Evolutionary conservation across 2,329 filamentous ascomycete species (phyloP).

Genomic region (Pseudogymnoascus sp.): DNA sequence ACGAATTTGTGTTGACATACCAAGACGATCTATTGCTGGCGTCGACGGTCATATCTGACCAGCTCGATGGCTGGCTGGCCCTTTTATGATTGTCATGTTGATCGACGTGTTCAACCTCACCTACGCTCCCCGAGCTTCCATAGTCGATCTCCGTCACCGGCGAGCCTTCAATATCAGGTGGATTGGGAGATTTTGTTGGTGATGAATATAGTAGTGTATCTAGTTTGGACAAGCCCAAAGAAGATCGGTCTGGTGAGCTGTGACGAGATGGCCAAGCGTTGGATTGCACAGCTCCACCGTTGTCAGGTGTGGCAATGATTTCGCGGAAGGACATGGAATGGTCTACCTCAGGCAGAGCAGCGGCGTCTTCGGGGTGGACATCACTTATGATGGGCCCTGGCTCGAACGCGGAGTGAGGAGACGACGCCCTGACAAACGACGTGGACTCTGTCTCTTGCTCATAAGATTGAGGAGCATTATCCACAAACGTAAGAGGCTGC

Average conservation of each 20-base stretch:
- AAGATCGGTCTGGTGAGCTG: background rate
- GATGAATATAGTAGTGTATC: background rate
- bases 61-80: conserved; percentile 47
- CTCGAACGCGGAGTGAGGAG: background rate
- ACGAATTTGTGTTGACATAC: conserved; percentile 25
- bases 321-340: background rate
- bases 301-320: background rate
- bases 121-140: conserved; percentile 22
- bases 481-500: background rate
- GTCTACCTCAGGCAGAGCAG: background rate
- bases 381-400: background rate
- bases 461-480: background rate
- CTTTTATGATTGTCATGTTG: conserved; percentile 32
- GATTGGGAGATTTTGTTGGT: background rate
- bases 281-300: background rate
- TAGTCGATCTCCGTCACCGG: conserved; percentile 26
- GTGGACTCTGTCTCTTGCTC: background rate
- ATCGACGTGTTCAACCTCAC: conserved; percentile 11
- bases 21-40: conserved; percentile 34
- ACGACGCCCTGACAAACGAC: background rate
- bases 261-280: background rate
- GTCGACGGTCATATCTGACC: conserved; percentile 52
- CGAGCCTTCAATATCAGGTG: conserved; percentile 12
- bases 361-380: background rate
- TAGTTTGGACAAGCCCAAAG: background rate